Conservation (phyloP, 352 stramenopile species). For the Pythium insidiosum region DNA sequence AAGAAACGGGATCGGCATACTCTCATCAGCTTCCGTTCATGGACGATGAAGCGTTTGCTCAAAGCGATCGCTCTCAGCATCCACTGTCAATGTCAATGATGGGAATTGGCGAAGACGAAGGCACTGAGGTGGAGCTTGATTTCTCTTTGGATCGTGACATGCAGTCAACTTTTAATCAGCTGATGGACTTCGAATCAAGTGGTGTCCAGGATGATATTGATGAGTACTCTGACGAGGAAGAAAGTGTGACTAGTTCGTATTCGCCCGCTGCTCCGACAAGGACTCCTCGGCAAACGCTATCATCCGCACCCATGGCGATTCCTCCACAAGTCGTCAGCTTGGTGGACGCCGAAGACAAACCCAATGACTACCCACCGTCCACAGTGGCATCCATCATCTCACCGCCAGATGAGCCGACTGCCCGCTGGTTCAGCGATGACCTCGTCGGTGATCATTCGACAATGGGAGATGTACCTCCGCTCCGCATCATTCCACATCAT, state of each 20-base stretch:
- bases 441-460: conserved; percentile 16
- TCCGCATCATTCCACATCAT: conserved; percentile 79
- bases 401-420: conserved; percentile 61
- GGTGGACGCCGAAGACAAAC: no score
- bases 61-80: no score
- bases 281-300: conserved; percentile 17
- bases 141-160: conserved; percentile 69
- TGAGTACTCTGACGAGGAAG: conserved; percentile 26
- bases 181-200: conserved; percentile 62
- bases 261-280: neutral
- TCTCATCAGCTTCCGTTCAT: conserved; percentile 49
- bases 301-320: conserved; percentile 39
- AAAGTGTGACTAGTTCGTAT: neutral
- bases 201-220: conserved; percentile 2
- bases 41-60: conserved; percentile 22
- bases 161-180: conserved; percentile 55
- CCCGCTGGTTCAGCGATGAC: conserved; percentile 79
- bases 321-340: no score
- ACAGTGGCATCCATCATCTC: conserved; percentile 41
- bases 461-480: conserved; percentile 44
- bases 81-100: conserved; percentile 81
- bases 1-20: conserved; percentile 63
- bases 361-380: no score
- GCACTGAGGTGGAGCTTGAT: conserved; percentile 78
- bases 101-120: conserved; percentile 51